A percentile compares a stretch with the other conserved stretches of the same genome.
phyloP scores from a whole-genome alignment of 192 early-diverging fungal genomes.

The Geranomyces michiganensis region DNA sequence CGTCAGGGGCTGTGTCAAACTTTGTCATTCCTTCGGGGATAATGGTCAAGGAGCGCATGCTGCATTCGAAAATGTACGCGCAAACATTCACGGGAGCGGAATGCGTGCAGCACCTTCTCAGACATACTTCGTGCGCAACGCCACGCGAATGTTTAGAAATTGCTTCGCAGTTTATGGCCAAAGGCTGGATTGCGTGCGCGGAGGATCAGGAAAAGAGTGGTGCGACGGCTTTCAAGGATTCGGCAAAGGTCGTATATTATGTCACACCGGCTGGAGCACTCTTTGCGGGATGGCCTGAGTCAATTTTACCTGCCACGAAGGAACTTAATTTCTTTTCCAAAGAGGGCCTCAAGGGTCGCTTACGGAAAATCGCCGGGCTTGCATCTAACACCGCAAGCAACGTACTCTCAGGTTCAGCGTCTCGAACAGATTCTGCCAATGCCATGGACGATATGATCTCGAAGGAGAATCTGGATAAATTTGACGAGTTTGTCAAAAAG shows the following conservation, averaged over 20 bases:
- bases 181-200: constrained; percentile 33
- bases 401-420: not conserved
- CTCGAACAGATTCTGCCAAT: not conserved
- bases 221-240: constrained; percentile 18
- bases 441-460: constrained; percentile 20
- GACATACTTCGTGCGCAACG: constrained; percentile 24
- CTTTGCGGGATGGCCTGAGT: constrained; percentile 37
- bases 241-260: constrained; percentile 36
- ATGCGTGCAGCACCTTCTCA: constrained; percentile 40
- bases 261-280: constrained; percentile 27
- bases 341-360: constrained; percentile 4
- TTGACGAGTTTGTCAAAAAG: constrained; percentile 28
- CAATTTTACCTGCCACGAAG: constrained; percentile 15
- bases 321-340: constrained; percentile 14
- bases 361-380: constrained; percentile 6
- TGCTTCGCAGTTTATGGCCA: constrained; percentile 29
- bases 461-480: constrained; percentile 20
- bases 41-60: constrained; percentile 30
- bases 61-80: constrained; percentile 34
- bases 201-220: constrained; percentile 1
- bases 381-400: not conserved
- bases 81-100: constrained; percentile 40
- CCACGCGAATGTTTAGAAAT: constrained; percentile 33
- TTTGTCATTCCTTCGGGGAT: constrained; percentile 12
- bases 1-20: constrained; percentile 4